phyloP scores from a whole-genome alignment of 176 grass and related monocot species.

The Elymus sibiricus region DNA sequence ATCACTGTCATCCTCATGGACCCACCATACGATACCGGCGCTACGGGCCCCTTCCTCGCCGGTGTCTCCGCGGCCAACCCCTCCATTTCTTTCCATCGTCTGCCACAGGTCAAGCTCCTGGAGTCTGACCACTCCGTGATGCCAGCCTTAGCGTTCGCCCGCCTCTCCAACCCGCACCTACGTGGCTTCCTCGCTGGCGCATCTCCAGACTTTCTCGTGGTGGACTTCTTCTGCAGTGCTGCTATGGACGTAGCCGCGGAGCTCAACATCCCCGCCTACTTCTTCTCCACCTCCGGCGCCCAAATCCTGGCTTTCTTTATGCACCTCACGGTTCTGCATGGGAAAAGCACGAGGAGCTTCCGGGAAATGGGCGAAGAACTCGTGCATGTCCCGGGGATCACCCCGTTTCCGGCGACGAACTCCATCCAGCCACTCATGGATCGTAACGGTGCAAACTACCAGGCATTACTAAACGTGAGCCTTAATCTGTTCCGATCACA shows the following conservation, averaged over 20 bases:
- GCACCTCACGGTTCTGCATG: neutral
- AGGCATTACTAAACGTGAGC: neutral
- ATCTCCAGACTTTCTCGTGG: conserved; percentile 20
- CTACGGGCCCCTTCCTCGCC: conserved; percentile 38
- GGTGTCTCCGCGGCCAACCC: conserved; percentile 42
- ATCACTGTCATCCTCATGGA: conserved; percentile 51
- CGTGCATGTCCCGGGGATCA: conserved; percentile 26
- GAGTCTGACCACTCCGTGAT: conserved; percentile 31
- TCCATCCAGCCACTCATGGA: neutral
- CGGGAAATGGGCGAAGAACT: neutral
- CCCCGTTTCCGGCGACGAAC: neutral
- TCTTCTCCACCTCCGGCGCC: conserved; percentile 53
- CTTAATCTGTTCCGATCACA: neutral
- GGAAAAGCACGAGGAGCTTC: neutral
- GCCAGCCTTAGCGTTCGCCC: conserved; percentile 26
- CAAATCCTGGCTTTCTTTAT: conserved; percentile 28
- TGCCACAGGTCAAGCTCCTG: conserved; percentile 8
- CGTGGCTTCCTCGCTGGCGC: conserved; percentile 27
- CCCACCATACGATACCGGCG: conserved; percentile 51
- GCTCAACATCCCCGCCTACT: conserved; percentile 39
- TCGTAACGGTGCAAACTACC: neutral
- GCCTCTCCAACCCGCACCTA: conserved; percentile 35
- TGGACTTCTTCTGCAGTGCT: conserved; percentile 54
- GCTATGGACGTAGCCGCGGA: conserved; percentile 40
- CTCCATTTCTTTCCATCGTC: conserved; percentile 36